A percentile compares a stretch with the other conserved stretches of the same genome.
Evolutionary conservation across 2,329 filamentous ascomycete genomes (phyloP).

Genomic region (Cytospora mali): DNA sequence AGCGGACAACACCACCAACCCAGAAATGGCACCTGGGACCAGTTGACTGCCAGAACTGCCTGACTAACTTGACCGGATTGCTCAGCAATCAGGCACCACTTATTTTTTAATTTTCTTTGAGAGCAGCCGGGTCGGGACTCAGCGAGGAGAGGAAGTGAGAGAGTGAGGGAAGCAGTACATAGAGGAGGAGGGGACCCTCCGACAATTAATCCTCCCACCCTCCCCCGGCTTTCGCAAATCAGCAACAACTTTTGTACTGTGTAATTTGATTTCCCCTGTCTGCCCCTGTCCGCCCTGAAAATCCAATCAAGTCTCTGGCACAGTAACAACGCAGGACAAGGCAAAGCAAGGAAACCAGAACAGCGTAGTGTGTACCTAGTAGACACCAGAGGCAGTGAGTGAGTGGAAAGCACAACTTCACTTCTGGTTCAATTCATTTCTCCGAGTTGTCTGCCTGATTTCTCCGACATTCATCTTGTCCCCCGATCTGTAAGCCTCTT

Average conservation of each 20-base stretch:
- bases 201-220: constrained; percentile 4
- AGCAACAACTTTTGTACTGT: constrained; percentile 22
- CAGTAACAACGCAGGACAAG: constrained; percentile 29
- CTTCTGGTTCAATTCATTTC: constrained; percentile 24
- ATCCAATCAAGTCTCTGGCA: constrained; percentile 24
- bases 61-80: too few relatives aligned
- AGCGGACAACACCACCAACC: neutral
- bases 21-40: too few relatives aligned
- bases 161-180: too few relatives aligned
- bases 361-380: too few relatives aligned
- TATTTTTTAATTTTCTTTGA: neutral
- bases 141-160: too few relatives aligned
- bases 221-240: constrained; percentile 13
- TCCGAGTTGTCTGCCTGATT: neutral
- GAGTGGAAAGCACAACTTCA: constrained; percentile 13
- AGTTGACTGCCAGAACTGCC: neutral
- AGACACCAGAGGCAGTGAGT: neutral
- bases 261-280: constrained; percentile 19
- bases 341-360: neutral
- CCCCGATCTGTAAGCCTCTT: constrained; percentile 8
- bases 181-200: neutral
- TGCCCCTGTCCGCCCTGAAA: constrained; percentile 21
- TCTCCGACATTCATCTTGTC: neutral
- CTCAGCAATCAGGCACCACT: neutral
- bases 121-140: neutral